phyloP scores from a whole-genome alignment of 306 rosid species.

The Vigna nakashimae region DNA sequence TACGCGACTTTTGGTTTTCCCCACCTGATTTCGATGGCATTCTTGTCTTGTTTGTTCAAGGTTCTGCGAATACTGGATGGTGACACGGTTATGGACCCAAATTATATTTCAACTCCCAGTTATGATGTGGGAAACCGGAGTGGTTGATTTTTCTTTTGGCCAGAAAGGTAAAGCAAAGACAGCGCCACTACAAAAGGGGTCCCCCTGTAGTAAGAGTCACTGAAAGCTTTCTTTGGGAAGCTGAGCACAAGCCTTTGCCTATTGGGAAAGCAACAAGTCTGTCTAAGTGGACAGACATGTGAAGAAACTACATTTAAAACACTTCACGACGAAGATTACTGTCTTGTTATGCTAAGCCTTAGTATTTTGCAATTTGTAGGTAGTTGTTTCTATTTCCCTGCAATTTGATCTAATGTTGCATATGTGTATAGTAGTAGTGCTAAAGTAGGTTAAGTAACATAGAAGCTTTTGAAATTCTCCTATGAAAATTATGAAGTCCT shows the following conservation, averaged over 20 bases:
- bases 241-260: slow-evolving; percentile 48
- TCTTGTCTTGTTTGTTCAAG: slow-evolving; percentile 47
- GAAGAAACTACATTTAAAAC: slow-evolving; percentile 57
- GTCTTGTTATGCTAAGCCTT: slow-evolving; percentile 40
- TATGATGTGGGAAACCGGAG: slow-evolving; percentile 70
- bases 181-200: slow-evolving; percentile 52
- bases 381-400: slow-evolving; percentile 41
- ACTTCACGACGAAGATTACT: slow-evolving; percentile 34
- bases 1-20: slow-evolving; percentile 22
- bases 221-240: slow-evolving; percentile 61
- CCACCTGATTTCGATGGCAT: slow-evolving; percentile 11
- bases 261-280: slow-evolving; percentile 63
- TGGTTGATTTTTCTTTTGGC: slow-evolving; percentile 52
- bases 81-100: slow-evolving; percentile 75
- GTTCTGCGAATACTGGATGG: slow-evolving; percentile 92
- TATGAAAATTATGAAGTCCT: slow-evolving; percentile 40
- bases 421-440: slow-evolving; percentile 65
- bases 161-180: slow-evolving; percentile 53
- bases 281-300: slow-evolving; percentile 52
- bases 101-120: slow-evolving; percentile 59
- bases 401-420: slow-evolving; percentile 53
- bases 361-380: slow-evolving; percentile 37
- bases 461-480: slow-evolving; percentile 58
- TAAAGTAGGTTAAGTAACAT: slow-evolving; percentile 43
- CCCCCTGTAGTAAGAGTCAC: slow-evolving; percentile 48